phyloP scores from a whole-genome alignment of 1,284 basidiomycete genomes.

The Cystobasidium pallidum region DNA sequence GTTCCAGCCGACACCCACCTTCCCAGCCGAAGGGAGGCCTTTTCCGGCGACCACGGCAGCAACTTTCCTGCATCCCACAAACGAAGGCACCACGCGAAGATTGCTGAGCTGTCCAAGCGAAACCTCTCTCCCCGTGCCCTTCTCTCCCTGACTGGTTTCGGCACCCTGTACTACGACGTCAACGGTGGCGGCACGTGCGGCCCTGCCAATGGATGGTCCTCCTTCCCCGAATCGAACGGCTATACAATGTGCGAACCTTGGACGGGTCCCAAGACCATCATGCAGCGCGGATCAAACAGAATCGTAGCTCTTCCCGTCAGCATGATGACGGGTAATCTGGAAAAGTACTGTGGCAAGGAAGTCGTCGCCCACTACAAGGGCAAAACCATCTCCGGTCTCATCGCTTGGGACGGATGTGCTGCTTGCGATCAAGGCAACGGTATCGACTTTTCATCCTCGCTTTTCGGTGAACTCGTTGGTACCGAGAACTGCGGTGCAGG shows the following conservation, averaged over 20 bases:
- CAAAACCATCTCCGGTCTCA: conserved; percentile 34
- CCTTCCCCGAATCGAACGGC: conserved; percentile 26
- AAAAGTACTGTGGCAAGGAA: conserved; percentile 43
- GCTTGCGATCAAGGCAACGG: conserved; percentile 35
- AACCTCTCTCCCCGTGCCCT: conserved; percentile 18
- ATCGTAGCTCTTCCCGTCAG: conserved; percentile 35
- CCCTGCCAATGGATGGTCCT: conserved; percentile 38
- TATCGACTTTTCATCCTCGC: conserved; percentile 29
- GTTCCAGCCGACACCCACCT: not conserved
- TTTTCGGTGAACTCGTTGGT: conserved; percentile 33
- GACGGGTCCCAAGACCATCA: conserved; percentile 32
- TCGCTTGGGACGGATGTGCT: conserved; percentile 42
- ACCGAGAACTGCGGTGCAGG: conserved; percentile 24
- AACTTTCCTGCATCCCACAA: not conserved
- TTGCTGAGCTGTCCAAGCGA: conserved; percentile 28
- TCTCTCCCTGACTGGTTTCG: conserved; percentile 8
- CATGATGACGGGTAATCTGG: conserved; percentile 34
- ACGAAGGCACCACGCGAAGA: conserved; percentile 24
- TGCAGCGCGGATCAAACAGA: conserved; percentile 26
- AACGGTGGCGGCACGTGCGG: conserved; percentile 43
- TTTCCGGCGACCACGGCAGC: not conserved
- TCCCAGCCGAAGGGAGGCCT: not conserved
- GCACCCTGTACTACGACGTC: conserved; percentile 41
- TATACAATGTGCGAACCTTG: conserved; percentile 40
- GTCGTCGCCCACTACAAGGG: conserved; percentile 27